Evolutionary conservation across 495 filamentous ascomycete species (phyloP).

Genomic region (Apiosordaria backusii): DNA sequence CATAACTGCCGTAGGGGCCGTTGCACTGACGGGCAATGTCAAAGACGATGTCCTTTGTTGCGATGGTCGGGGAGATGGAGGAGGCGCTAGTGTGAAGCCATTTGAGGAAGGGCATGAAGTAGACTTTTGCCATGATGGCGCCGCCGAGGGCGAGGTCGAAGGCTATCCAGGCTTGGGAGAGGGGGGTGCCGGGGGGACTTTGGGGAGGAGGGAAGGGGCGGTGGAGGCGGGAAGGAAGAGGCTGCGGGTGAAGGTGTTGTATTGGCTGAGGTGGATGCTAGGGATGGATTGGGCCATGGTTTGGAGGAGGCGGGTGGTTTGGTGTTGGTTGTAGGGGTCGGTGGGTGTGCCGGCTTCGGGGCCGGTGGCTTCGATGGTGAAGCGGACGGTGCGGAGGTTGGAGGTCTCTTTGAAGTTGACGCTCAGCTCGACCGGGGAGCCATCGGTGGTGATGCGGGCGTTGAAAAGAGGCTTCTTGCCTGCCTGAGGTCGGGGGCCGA

Average conservation of each 20-base stretch:
- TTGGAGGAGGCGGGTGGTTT: slow-evolving; percentile 2
- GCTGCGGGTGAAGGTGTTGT: background rate
- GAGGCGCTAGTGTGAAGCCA: background rate
- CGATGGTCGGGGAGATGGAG: background rate
- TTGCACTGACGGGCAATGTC: background rate
- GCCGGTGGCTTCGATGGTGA: slow-evolving; percentile 9
- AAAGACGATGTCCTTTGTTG: background rate
- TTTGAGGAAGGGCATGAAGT: slow-evolving; percentile 12
- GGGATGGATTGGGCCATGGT: background rate
- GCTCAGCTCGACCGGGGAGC: slow-evolving; percentile 10
- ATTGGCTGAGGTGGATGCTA: slow-evolving; percentile 1
- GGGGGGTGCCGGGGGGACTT: background rate
- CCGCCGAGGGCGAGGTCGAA: background rate
- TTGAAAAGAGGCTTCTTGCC: background rate
- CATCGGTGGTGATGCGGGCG: background rate
- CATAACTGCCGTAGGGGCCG: background rate
- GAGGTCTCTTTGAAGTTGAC: slow-evolving; percentile 5
- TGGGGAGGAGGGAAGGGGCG: background rate
- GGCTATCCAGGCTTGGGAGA: slow-evolving; percentile 6
- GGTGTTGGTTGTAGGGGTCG: slow-evolving; percentile 8
- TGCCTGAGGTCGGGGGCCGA: background rate
- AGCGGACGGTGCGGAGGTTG: slow-evolving; percentile 4
- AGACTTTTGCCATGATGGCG: slow-evolving; percentile 3
- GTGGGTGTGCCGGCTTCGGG: background rate
- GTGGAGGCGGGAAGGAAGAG: background rate